Base-by-base conservation (phyloP, 2,329 filamentous ascomycete genomes). In the Fusarium tricinctum region DNA sequence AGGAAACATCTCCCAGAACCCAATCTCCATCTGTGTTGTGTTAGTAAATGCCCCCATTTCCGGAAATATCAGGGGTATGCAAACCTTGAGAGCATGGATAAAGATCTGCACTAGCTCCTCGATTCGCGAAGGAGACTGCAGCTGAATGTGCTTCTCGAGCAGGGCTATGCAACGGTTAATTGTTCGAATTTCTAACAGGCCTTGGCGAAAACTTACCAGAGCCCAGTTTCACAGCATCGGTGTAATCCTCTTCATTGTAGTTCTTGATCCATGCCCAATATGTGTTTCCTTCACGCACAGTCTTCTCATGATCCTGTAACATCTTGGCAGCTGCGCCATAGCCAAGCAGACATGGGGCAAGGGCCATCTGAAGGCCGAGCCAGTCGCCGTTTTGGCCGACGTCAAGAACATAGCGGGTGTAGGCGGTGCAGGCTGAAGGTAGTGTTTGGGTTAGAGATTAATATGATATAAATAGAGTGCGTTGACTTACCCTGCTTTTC, bases 241-340 rank as follows among this genome's bases (percentile, higher is more conserved):
- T 80, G 70, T 97, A 97, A 76, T 96, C 92, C 1, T 92, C 89
- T 3, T 90, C 91, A 17, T 92, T 87, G 75, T 97, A 98, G 74
- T 93, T 97, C 76, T 94, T 85, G 69, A 98, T 93, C 95, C 95
- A 98, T 45, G 89, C 86, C 91, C 92, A 96, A 81, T 97, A 98
- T 19, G 81, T 84, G 76, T 95, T 97, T 0, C 83, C 88, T 14
- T 91, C 83, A 39, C 84, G 84, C 64, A 82, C 82, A 35, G 89
- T 91, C n/a, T 81, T 83, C 48, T 85, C 80, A 64, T 92, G 89
- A 15, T 82, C 82, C 71, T 89, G 84, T 5, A 97, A 83, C 73
- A 92, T 86, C 73, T 85, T 85, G 8, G 92, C 95, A 62, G 97
- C 92, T 57, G 88, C 88, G 12, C 91, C 91, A 77, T 98, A 97